Evolutionary conservation across 2,329 filamentous ascomycete genomes (phyloP).

Genomic region (Cercospora zeae-maydis): DNA sequence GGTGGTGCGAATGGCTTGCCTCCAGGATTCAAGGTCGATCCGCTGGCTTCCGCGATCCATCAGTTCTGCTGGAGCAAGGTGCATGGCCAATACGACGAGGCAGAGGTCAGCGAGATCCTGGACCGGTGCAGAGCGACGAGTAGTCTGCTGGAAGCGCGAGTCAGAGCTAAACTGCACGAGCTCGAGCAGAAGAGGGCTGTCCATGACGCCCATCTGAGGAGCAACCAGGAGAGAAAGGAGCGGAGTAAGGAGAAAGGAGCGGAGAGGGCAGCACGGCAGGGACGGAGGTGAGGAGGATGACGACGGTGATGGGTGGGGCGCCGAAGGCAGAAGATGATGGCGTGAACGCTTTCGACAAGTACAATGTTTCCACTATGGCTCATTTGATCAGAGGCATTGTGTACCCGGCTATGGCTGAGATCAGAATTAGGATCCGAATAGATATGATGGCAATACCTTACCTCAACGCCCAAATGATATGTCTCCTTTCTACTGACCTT

Average conservation of each 20-base stretch:
- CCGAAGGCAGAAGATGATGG: no score
- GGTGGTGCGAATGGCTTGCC: neutral
- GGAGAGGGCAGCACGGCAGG: neutral
- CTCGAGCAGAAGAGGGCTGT: neutral
- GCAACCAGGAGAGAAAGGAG: neutral
- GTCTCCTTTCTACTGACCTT: no score
- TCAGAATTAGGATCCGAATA: no score
- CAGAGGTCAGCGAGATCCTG: neutral
- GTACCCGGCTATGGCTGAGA: no score
- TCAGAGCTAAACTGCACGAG: neutral
- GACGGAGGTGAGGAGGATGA: neutral
- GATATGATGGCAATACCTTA: no score
- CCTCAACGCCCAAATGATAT: no score
- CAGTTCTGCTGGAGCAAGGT: neutral
- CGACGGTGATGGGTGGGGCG: neutral
- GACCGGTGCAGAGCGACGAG: neutral
- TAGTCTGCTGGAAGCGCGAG: neutral
- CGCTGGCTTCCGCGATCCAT: neutral
- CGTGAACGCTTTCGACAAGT: no score
- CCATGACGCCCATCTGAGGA: neutral
- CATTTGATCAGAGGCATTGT: no score
- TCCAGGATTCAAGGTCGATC: neutral
- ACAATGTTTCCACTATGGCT: no score
- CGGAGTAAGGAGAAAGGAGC: neutral
- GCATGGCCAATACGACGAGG: neutral